These are phyloP conservation scores for Piper betle DNA, from an alignment of 164 flowering plant genomes.

Conservation along the genomic window DNA sequence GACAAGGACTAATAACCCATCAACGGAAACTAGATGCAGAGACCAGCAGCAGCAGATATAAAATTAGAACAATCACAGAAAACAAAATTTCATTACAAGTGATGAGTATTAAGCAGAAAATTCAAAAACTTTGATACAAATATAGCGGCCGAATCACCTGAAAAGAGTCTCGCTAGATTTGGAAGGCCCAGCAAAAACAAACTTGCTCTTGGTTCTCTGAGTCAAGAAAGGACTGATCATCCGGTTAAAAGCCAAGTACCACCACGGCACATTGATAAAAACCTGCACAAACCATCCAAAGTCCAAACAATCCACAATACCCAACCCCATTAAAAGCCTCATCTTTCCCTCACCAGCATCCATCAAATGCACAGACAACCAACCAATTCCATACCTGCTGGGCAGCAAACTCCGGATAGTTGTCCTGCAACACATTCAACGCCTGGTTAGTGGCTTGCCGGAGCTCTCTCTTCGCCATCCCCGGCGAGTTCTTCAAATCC, in stretches of 20 bases:
- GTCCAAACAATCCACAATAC: background rate
- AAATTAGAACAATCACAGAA: background rate
- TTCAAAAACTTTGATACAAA: background rate
- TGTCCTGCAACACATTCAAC: slow-evolving; percentile 63
- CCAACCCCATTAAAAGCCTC: background rate
- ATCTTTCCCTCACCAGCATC: background rate
- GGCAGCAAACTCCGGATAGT: slow-evolving; percentile 90
- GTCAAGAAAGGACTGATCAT: slow-evolving; percentile 83
- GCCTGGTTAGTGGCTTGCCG: slow-evolving; percentile 59
- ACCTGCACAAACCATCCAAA: slow-evolving; percentile 24
- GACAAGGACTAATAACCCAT: too few species aligned
- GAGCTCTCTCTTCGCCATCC: slow-evolving; percentile 46
- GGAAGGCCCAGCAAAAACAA: slow-evolving; percentile 77
- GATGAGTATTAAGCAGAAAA: background rate
- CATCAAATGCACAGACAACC: too few species aligned
- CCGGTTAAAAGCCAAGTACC: slow-evolving; percentile 70
- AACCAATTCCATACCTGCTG: slow-evolving; percentile 49
- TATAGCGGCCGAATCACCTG: slow-evolving; percentile 33
- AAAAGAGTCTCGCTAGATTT: slow-evolving; percentile 77
- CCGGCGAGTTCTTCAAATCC: slow-evolving; percentile 80
- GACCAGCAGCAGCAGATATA: background rate
- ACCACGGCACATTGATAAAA: slow-evolving; percentile 96
- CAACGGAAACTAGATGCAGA: background rate
- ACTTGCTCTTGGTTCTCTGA: slow-evolving; percentile 94
- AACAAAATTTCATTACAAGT: background rate